A percentile compares a stretch with the other conserved stretches of the same genome.
phyloP scores from a whole-genome alignment of 1,139 yeast species.

The Tardiomyces digboiensis region DNA sequence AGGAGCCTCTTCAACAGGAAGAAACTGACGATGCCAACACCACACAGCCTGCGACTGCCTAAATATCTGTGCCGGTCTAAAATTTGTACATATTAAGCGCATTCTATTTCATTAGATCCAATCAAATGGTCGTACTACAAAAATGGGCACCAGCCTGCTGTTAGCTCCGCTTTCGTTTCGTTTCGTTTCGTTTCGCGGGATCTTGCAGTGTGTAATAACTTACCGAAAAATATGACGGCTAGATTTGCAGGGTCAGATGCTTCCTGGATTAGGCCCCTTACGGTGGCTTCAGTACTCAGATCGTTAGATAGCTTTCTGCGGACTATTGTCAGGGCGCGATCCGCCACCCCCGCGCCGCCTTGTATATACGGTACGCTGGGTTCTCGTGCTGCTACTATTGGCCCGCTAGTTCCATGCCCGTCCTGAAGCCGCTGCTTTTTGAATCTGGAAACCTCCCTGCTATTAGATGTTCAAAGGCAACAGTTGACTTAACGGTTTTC shows the following conservation, averaged over 20 bases:
- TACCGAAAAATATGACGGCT: constrained; percentile 69
- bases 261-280: constrained; percentile 68
- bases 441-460: constrained; percentile 7
- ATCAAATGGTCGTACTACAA: too few species aligned
- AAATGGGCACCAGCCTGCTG: constrained; percentile 60
- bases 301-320: constrained; percentile 63
- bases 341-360: constrained; percentile 56
- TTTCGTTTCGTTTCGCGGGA: too few species aligned
- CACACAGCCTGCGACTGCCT: background rate
- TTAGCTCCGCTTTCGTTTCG: too few species aligned
- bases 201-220: too few species aligned
- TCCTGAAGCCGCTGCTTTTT: constrained; percentile 13
- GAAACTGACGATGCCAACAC: background rate
- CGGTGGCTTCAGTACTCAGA: constrained; percentile 74
- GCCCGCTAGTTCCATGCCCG: background rate
- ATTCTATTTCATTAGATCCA: background rate
- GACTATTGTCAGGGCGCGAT: constrained; percentile 66
- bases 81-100: background rate
- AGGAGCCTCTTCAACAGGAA: background rate
- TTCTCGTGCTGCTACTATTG: background rate
- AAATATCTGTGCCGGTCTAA: background rate
- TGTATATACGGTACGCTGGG: background rate
- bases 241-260: constrained; percentile 63
- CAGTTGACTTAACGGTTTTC: too few species aligned
- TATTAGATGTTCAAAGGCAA: too few species aligned